These are phyloP conservation scores for Dendrobium officinale DNA, from an alignment of 106 monocot genomes.

Conservation along the genomic window DNA sequence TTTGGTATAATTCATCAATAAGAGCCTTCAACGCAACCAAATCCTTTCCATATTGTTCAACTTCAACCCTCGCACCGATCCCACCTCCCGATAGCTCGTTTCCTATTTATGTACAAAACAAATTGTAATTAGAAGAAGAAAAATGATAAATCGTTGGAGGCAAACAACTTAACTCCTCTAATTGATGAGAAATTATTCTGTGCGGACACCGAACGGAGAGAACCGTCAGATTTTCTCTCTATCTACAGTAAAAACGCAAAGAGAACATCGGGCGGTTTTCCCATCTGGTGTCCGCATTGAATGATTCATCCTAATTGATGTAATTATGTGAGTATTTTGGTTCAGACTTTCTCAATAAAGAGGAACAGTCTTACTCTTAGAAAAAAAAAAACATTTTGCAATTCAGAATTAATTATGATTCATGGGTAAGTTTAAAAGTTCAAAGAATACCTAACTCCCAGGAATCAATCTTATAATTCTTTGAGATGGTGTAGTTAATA, in stretches of 20 bases:
- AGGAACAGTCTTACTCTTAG: too few relatives aligned
- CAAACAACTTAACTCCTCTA: too few relatives aligned
- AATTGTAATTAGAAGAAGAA: background rate
- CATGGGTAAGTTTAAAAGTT: background rate
- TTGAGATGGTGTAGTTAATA: slow-evolving; percentile 31
- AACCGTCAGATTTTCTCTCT: too few relatives aligned
- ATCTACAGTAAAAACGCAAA: too few relatives aligned
- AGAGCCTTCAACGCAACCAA: slow-evolving; percentile 21
- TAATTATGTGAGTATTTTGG: too few relatives aligned
- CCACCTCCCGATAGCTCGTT: slow-evolving; percentile 47
- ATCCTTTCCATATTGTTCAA: slow-evolving; percentile 41
- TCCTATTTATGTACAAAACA: slow-evolving; percentile 19
- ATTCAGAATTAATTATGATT: too few relatives aligned
- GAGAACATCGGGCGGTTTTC: too few relatives aligned
- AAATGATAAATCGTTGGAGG: background rate
- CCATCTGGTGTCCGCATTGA: too few relatives aligned
- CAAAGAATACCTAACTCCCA: slow-evolving; percentile 43
- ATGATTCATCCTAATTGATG: too few relatives aligned
- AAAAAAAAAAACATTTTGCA: background rate
- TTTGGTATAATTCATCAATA: slow-evolving; percentile 19
- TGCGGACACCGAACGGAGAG: too few relatives aligned
- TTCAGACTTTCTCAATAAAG: too few relatives aligned
- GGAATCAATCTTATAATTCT: slow-evolving; percentile 29
- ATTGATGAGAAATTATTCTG: too few relatives aligned
- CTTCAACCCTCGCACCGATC: slow-evolving; percentile 20